Evolutionary conservation across 2,329 filamentous ascomycete genomes (phyloP).

Genomic region (Macrophomina pseudophaseolina): DNA sequence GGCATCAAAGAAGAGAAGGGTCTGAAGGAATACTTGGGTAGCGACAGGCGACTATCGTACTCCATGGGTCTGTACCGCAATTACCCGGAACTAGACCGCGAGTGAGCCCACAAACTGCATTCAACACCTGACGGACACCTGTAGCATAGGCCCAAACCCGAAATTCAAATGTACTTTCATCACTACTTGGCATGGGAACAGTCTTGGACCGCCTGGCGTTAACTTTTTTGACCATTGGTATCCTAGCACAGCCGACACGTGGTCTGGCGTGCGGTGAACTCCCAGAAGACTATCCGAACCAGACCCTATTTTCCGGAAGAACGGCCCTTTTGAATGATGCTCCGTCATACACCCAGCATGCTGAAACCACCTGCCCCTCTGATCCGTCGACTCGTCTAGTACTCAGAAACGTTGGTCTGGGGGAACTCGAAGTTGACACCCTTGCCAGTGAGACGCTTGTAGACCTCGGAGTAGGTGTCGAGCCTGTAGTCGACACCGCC

Average conservation of each 20-base stretch:
- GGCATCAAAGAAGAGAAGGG: conserved; percentile 66
- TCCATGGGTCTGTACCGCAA: conserved; percentile 70
- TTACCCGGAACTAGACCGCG: conserved; percentile 73
- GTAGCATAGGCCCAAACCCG: not conserved
- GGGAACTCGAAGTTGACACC: conserved; percentile 99
- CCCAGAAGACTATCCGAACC: conserved; percentile 27
- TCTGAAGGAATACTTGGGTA: conserved; percentile 72
- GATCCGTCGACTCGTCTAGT: conserved; percentile 63
- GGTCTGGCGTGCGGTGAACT: conserved; percentile 15
- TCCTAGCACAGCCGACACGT: conserved; percentile 18
- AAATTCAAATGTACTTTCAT: conserved; percentile 8
- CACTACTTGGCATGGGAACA: conserved; percentile 5
- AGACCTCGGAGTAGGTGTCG: conserved; percentile 99
- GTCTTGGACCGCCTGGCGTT: conserved; percentile 13
- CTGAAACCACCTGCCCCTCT: conserved; percentile 43
- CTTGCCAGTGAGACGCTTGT: conserved; percentile 96
- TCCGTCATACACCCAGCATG: conserved; percentile 40
- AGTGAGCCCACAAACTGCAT: conserved; percentile 34
- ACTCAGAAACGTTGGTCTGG: conserved; percentile 77
- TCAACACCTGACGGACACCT: not conserved
- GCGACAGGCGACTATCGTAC: conserved; percentile 67
- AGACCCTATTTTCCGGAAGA: conserved; percentile 23
- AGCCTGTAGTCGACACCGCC: conserved; percentile 99
- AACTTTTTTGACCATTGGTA: conserved; percentile 26
- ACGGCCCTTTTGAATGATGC: conserved; percentile 24